Conservation (phyloP, 2,329 filamentous ascomycete genomes). For the Xylariomycetidae sp. region DNA sequence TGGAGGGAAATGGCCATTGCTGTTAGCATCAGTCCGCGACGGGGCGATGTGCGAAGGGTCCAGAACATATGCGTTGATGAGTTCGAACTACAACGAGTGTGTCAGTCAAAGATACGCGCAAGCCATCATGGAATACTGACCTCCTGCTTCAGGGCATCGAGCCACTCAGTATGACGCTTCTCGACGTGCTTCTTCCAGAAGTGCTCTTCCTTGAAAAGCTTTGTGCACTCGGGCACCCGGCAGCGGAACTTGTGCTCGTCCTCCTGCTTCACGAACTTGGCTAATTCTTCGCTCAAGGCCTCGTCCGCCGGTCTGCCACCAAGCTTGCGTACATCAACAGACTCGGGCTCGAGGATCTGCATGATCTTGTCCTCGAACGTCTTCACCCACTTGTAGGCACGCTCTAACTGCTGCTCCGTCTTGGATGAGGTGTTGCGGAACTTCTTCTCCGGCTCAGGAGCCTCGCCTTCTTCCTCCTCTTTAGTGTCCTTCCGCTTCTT, state of each 20-base stretch:
- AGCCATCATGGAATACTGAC: conserved; percentile 44
- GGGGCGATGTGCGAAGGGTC: conserved; percentile 94
- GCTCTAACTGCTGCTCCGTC: conserved; percentile 83
- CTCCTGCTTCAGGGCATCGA: conserved; percentile 72
- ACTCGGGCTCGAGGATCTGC: conserved; percentile 86
- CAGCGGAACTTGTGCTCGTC: conserved; percentile 96
- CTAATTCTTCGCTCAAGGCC: conserved; percentile 76
- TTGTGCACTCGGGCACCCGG: conserved; percentile 92
- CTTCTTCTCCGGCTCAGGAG: conserved; percentile 64
- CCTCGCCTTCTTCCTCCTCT: conserved; percentile 58
- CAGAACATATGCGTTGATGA: conserved; percentile 90
- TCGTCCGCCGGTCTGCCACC: conserved; percentile 85
- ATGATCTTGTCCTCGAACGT: conserved; percentile 96
- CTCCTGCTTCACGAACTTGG: conserved; percentile 90
- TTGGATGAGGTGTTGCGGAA: conserved; percentile 65
- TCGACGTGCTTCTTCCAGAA: conserved; percentile 99
- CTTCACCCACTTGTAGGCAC: conserved; percentile 97
- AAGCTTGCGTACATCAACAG: conserved; percentile 80
- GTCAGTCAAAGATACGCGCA: conserved; percentile 25
- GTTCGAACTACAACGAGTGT: conserved; percentile 55
- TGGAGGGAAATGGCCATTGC: conserved; percentile 89
- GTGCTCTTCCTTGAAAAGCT: conserved; percentile 93
- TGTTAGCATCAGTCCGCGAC: conserved; percentile 87
- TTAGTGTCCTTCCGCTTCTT: conserved; percentile 65
- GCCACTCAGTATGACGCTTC: conserved; percentile 89